Evolutionary conservation across 2,329 filamentous ascomycete genomes (phyloP).

Genomic region (Verticillium nubilum): DNA sequence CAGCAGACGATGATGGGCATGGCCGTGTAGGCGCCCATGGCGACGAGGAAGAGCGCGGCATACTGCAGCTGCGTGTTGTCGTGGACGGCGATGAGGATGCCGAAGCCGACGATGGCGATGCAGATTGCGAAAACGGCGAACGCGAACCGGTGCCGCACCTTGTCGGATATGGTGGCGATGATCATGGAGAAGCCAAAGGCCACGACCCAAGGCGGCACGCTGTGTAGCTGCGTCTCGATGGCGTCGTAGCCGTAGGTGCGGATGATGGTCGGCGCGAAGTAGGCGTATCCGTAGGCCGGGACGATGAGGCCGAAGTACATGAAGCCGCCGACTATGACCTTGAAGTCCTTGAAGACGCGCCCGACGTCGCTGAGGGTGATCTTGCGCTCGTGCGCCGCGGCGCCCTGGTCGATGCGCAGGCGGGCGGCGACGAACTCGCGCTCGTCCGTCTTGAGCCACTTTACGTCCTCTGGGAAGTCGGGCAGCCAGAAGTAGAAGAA

Average conservation of each 20-base stretch:
- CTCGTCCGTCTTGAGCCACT: slow-evolving; percentile 69
- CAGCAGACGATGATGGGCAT: slow-evolving; percentile 85
- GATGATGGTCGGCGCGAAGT: slow-evolving; percentile 71
- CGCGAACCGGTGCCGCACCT: slow-evolving; percentile 63
- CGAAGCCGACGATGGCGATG: slow-evolving; percentile 69
- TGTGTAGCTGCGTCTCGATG: slow-evolving; percentile 53
- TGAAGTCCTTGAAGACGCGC: slow-evolving; percentile 65
- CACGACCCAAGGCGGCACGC: slow-evolving; percentile 55
- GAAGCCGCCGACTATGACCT: slow-evolving; percentile 67
- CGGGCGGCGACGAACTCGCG: slow-evolving; percentile 60
- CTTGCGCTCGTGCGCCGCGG: slow-evolving; percentile 56
- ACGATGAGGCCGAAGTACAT: slow-evolving; percentile 82
- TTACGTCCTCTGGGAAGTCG: slow-evolving; percentile 68
- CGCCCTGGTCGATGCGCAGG: slow-evolving; percentile 63
- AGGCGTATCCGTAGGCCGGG: slow-evolving; percentile 72
- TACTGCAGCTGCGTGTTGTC: slow-evolving; percentile 65
- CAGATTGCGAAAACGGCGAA: slow-evolving; percentile 67
- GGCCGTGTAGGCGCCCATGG: slow-evolving; percentile 75
- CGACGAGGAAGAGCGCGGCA: slow-evolving; percentile 74
- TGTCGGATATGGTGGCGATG: slow-evolving; percentile 68
- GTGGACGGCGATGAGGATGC: slow-evolving; percentile 67
- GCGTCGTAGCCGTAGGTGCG: slow-evolving; percentile 56
- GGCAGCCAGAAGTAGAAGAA: slow-evolving; percentile 66
- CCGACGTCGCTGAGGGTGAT: slow-evolving; percentile 55
- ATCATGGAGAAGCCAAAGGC: slow-evolving; percentile 77